Evolutionary conservation across 2,329 filamentous ascomycete species (phyloP).

Genomic region (Aaosphaeria pasadenensis): DNA sequence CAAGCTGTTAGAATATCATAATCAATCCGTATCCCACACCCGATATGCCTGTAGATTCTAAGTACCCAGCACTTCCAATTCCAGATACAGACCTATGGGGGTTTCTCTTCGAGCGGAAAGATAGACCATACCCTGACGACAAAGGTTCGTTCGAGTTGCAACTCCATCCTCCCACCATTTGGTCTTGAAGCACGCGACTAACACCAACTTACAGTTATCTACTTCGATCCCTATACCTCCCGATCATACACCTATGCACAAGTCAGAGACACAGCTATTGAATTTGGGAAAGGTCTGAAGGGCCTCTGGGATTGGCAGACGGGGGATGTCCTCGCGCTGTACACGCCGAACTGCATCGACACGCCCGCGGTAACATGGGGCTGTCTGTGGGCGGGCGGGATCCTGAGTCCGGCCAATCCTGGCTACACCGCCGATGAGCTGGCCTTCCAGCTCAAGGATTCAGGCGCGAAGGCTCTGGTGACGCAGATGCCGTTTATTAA

Average conservation of each 20-base stretch:
- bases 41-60: conserved; percentile 69
- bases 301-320: conserved; percentile 74
- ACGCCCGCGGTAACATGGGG: conserved; percentile 75
- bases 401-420: conserved; percentile 83
- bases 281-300: conserved; percentile 79
- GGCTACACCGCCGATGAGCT: conserved; percentile 82
- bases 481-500: conserved; percentile 69
- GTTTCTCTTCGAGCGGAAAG: conserved; percentile 69
- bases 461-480: conserved; percentile 68
- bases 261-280: conserved; percentile 61
- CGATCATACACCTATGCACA: conserved; percentile 69
- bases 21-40: too few species aligned
- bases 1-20: too few species aligned
- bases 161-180: background rate
- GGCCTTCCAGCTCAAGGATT: conserved; percentile 78
- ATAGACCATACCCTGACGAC: conserved; percentile 65
- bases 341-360: conserved; percentile 83
- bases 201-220: conserved; percentile 59
- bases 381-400: conserved; percentile 76
- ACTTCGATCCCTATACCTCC: conserved; percentile 70
- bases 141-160: conserved; percentile 57
- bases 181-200: too few species aligned
- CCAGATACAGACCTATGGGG: conserved; percentile 76
- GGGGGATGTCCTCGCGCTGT: conserved; percentile 79
- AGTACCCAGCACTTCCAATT: conserved; percentile 63